Evolutionary conservation across 805 yeast species (phyloP).

Genomic region (Yueomyces sinensis): DNA sequence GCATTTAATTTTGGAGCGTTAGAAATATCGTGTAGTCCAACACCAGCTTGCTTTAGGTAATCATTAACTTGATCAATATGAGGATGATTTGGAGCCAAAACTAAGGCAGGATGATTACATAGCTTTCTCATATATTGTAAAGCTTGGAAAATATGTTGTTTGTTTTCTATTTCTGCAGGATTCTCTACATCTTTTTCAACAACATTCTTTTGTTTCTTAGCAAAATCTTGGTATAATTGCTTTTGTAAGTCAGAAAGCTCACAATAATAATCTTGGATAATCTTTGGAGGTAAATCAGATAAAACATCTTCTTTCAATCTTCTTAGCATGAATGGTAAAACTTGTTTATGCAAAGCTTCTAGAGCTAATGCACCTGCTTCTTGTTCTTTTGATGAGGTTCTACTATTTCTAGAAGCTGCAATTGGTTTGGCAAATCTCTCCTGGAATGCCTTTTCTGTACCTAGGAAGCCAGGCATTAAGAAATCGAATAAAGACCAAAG

Average conservation of each 20-base stretch:
- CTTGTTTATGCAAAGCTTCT: slow-evolving; percentile 94
- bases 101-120: slow-evolving; percentile 93
- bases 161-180: slow-evolving; percentile 36
- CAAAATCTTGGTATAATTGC: slow-evolving; percentile 78
- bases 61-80: slow-evolving; percentile 55
- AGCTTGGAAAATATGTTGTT: slow-evolving; percentile 94
- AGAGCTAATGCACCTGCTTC: slow-evolving; percentile 94
- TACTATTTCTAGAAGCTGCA: slow-evolving; percentile 81
- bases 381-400: slow-evolving; percentile 83
- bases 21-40: slow-evolving; percentile 54
- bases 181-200: slow-evolving; percentile 53
- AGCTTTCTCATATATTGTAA: slow-evolving; percentile 93
- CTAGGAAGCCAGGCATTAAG: slow-evolving; percentile 96
- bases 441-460: slow-evolving; percentile 86
- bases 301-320: slow-evolving; percentile 92
- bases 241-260: slow-evolving; percentile 86
- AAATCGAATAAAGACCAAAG: slow-evolving; percentile 96
- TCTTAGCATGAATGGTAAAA: slow-evolving; percentile 88
- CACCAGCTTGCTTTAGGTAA: slow-evolving; percentile 43
- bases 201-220: slow-evolving; percentile 63
- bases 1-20: slow-evolving; percentile 89
- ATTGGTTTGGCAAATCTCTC: slow-evolving; percentile 97
- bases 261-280: slow-evolving; percentile 96
- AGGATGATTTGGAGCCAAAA: slow-evolving; percentile 72
- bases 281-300: slow-evolving; percentile 94